Evolutionary conservation across 1,139 yeast species (phyloP).

Genomic region (Suhomyces coccinellae): DNA sequence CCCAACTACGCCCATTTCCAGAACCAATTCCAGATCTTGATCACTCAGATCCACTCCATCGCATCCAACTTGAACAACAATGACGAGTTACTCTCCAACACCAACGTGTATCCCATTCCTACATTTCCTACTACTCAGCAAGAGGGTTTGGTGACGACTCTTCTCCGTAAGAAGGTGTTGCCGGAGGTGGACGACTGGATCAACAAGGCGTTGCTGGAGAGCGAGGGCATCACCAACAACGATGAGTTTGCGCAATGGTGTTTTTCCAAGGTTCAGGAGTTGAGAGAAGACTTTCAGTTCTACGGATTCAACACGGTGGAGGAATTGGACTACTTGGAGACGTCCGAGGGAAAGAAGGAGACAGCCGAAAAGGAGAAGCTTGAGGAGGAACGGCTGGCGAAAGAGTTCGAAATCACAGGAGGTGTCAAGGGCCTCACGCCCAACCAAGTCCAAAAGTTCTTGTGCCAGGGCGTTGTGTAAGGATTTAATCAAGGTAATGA

Average conservation of each 20-base stretch:
- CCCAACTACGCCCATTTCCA: conserved; percentile 54
- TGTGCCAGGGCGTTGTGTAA: conserved; percentile 37
- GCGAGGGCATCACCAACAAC: conserved; percentile 32
- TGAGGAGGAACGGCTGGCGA: conserved; percentile 30
- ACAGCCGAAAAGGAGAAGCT: conserved; percentile 28
- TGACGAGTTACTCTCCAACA: conserved; percentile 56
- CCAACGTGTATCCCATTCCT: conserved; percentile 82
- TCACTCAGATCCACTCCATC: conserved; percentile 78
- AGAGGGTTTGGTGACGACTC: conserved; percentile 76
- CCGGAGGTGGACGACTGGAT: conserved; percentile 95
- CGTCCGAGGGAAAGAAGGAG: conserved; percentile 44
- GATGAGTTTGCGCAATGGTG: conserved; percentile 69
- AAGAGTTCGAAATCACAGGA: conserved; percentile 32
- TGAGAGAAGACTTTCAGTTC: conserved; percentile 58
- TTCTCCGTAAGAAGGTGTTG: conserved; percentile 78
- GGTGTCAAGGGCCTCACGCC: conserved; percentile 37
- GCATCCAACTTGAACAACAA: conserved; percentile 66
- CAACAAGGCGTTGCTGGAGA: conserved; percentile 48
- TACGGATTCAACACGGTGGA: conserved; percentile 58
- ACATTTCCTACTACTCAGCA: conserved; percentile 83
- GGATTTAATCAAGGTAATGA: no score
- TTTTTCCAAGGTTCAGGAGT: conserved; percentile 48
- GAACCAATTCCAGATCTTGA: conserved; percentile 77
- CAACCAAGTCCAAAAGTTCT: conserved; percentile 41
- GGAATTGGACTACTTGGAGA: conserved; percentile 40